These are phyloP conservation scores for Thraustochytrium striatum DNA, from an alignment of 352 stramenopile species.

Conservation along the genomic window DNA sequence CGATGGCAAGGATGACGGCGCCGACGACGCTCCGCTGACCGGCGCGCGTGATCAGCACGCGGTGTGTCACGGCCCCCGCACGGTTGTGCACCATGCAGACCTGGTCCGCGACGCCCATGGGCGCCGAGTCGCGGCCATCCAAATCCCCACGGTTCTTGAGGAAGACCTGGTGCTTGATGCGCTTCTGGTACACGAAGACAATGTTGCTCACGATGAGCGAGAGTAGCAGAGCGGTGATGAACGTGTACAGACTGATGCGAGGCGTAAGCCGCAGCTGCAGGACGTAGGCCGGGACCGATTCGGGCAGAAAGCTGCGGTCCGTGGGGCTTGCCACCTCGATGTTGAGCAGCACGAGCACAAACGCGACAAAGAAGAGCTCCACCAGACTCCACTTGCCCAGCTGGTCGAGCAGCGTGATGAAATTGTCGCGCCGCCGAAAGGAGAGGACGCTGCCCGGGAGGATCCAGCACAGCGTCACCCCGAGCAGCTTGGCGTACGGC, in stretches of 20 bases:
- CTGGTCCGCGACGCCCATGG: no score
- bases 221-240: slow-evolving; percentile 40
- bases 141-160: no score
- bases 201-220: slow-evolving; percentile 46
- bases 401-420: slow-evolving; percentile 37
- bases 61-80: no score
- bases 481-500: slow-evolving; percentile 49
- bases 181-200: slow-evolving; percentile 33
- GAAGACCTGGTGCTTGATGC: slow-evolving; percentile 2
- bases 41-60: no score
- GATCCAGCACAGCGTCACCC: slow-evolving; percentile 46
- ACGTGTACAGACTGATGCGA: no score
- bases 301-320: neutral
- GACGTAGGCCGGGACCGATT: neutral
- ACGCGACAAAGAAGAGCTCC: slow-evolving; percentile 43
- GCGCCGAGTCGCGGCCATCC: no score
- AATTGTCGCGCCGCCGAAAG: neutral
- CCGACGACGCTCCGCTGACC: no score
- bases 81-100: no score
- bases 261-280: no score
- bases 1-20: no score
- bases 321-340: slow-evolving; percentile 24
- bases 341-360: slow-evolving; percentile 45
- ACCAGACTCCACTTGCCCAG: slow-evolving; percentile 51
- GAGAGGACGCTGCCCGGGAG: slow-evolving; percentile 19